Base-by-base conservation (phyloP, 306 rosid species). In the Glycine soja region DNA sequence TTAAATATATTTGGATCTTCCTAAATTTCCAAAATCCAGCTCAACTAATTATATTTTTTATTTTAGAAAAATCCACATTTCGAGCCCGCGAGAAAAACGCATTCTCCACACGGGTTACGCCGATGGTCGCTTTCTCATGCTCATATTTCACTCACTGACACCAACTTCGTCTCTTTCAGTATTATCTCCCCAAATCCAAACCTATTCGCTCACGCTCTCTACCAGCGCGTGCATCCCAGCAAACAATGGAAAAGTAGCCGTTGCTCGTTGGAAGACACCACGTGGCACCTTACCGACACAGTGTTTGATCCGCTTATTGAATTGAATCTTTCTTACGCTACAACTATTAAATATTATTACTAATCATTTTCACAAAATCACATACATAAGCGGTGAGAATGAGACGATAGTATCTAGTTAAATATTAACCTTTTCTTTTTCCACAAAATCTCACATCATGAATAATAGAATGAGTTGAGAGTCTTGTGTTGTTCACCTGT, bases 251-350 rank as follows among this genome's bases (percentile, higher is more conserved):
- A 30, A 81, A 63, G 45, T 72, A 84, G 81, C 87, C 84, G 87
- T 84, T 24, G 30, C 30, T 2, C 30, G 30, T 84, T 74, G 54
- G 51, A 1, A 6, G 12, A 10, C 40, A 7, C 78, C 84, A 79
- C 74, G 68, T 74, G 87, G 30, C 81, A 8, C 74, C 34, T 58
- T 84, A 78, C 87, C 87, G 84, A 79, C 84, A 74, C 45, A 30
- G 14, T 36, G 64, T 56, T 32, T 62, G 57, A 6, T 61, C 3
- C 10, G 10, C 42, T 59, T 36, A 46, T 75, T 68, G 48, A 75
- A 56, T 24, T 24, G 30, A 24, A 24, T 24, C 30, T 24, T 24
- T 24, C 2, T 24, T 1, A 24, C 30, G 30, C 30, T 24, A 24
- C 30, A 24, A 24, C 30, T 24, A 34, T 3, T 30, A 34, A 12